Conservation (phyloP, 352 stramenopile species). For the Pythium vanterpoolii region DNA sequence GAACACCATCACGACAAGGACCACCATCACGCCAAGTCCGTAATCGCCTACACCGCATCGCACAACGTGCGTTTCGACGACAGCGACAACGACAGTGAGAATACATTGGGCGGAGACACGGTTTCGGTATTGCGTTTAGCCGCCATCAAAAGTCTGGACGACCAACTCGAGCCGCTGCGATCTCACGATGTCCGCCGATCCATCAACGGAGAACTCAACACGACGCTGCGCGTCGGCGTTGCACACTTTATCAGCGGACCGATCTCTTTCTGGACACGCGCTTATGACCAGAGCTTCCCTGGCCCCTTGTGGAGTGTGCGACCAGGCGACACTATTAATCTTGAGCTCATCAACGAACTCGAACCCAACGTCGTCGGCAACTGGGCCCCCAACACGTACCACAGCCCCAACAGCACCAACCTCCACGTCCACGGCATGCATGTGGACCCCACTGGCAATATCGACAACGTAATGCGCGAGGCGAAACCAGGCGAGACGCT, state of each 20-base stretch:
- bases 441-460: slow-evolving; percentile 71
- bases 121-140: background rate
- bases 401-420: slow-evolving; percentile 75
- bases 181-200: slow-evolving; percentile 36
- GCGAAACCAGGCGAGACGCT: slow-evolving; percentile 46
- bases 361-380: slow-evolving; percentile 31
- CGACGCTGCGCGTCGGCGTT: slow-evolving; percentile 42
- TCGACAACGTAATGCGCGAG: slow-evolving; percentile 73
- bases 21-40: background rate
- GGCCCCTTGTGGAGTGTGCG: slow-evolving; percentile 58
- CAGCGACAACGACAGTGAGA: slow-evolving; percentile 13
- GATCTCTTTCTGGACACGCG: slow-evolving; percentile 69
- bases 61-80: slow-evolving; percentile 3
- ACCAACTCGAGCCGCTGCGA: slow-evolving; percentile 34
- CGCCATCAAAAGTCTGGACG: slow-evolving; percentile 20
- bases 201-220: slow-evolving; percentile 58
- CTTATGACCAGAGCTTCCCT: slow-evolving; percentile 57
- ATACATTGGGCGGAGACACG: background rate
- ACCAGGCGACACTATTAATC: slow-evolving; percentile 58
- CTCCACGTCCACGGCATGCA: slow-evolving; percentile 84
- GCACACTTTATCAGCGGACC: slow-evolving; percentile 46
- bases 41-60: background rate
- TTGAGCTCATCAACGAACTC: slow-evolving; percentile 59
- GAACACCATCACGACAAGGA: background rate
- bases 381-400: slow-evolving; percentile 57